These are phyloP conservation scores for Arctium lappa DNA, from an alignment of 129 eudicot species.

Conservation along the genomic window DNA sequence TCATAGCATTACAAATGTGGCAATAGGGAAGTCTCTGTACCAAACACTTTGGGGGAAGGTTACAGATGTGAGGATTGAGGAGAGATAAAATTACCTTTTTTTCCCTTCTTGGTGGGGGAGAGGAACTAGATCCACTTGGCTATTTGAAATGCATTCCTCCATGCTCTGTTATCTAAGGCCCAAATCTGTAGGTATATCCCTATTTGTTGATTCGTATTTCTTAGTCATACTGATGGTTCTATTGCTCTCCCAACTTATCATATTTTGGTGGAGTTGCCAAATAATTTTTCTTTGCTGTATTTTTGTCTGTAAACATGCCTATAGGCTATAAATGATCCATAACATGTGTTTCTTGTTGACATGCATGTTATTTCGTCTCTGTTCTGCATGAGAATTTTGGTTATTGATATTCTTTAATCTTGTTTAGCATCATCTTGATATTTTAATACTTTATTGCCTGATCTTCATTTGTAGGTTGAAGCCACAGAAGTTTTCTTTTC, in stretches of 20 bases:
- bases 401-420: not conserved
- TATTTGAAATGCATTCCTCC: not conserved
- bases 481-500: constrained; percentile 89
- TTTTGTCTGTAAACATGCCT: constrained; percentile 7
- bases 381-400: not conserved
- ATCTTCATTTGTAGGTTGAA: constrained; percentile 51
- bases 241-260: not conserved
- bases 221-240: not conserved
- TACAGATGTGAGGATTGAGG: not conserved
- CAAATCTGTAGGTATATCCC: not conserved
- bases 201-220: not conserved
- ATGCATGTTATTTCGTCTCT: not conserved
- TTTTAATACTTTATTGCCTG: constrained; percentile 4
- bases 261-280: not conserved
- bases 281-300: not conserved
- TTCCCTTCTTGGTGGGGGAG: not conserved
- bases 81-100: not conserved
- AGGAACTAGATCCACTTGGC: not conserved
- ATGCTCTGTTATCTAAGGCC: not conserved
- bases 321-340: not conserved
- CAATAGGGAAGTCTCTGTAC: not conserved
- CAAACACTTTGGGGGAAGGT: not conserved
- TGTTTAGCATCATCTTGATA: constrained; percentile 2
- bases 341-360: not conserved
- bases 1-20: not conserved